Conservation (phyloP, 2,329 filamentous ascomycete genomes). For the Penicillium vulpinum region DNA sequence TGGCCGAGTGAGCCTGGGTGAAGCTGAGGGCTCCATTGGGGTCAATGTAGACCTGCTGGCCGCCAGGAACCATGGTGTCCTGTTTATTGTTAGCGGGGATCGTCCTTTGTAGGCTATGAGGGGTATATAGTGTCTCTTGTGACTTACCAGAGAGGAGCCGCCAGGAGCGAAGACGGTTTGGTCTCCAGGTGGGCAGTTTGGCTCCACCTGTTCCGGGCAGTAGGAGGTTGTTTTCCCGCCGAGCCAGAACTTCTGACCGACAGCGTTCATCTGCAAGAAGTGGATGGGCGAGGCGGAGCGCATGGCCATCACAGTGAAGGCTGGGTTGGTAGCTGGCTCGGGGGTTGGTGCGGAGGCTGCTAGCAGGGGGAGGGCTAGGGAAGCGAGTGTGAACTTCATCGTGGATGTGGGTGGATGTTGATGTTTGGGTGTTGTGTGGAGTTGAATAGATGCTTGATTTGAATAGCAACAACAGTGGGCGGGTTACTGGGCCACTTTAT, state of each 20-base stretch:
- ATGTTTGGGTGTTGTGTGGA: not conserved
- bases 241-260: constrained; percentile 52
- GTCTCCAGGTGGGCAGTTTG: constrained; percentile 50
- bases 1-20: constrained; percentile 57
- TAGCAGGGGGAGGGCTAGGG: constrained; percentile 29
- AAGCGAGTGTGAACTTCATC: constrained; percentile 29
- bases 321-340: constrained; percentile 12
- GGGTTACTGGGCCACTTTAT: constrained; percentile 2
- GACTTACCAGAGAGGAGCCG: constrained; percentile 36
- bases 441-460: not conserved
- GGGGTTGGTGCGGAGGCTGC: constrained; percentile 27
- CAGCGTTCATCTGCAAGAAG: constrained; percentile 48
- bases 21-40: constrained; percentile 58
- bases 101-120: not conserved
- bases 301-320: constrained; percentile 48
- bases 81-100: constrained; percentile 31
- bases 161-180: constrained; percentile 49
- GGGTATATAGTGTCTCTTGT: constrained; percentile 8
- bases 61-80: constrained; percentile 60
- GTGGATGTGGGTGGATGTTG: constrained; percentile 5
- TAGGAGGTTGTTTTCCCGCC: constrained; percentile 50
- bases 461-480: not conserved
- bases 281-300: constrained; percentile 54
- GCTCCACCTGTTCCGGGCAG: constrained; percentile 47
- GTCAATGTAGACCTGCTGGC: constrained; percentile 61